phyloP scores from a whole-genome alignment of 2,329 filamentous ascomycete species.

The Diaporthe batatas region DNA sequence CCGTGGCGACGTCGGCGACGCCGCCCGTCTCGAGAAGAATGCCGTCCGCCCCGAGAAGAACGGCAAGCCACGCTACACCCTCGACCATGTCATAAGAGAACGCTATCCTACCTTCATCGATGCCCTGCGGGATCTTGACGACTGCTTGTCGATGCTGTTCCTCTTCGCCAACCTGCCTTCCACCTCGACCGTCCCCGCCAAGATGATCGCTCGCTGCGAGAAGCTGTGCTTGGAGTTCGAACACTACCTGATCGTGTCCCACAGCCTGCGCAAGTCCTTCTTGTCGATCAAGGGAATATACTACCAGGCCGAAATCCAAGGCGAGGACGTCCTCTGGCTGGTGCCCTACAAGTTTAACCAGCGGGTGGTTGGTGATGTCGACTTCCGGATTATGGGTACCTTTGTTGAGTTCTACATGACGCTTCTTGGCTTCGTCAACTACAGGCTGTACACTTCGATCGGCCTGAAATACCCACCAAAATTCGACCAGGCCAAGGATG shows the following conservation, averaged over 20 bases:
- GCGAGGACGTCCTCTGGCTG: slow-evolving; percentile 96
- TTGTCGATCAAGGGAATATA: slow-evolving; percentile 99
- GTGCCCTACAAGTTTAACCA: slow-evolving; percentile 99
- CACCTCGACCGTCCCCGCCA: slow-evolving; percentile 88
- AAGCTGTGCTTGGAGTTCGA: slow-evolving; percentile 95
- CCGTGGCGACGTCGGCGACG: slow-evolving; percentile 90
- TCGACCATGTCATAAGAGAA: slow-evolving; percentile 98
- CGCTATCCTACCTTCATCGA: slow-evolving; percentile 98
- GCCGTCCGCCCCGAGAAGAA: slow-evolving; percentile 91
- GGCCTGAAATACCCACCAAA: slow-evolving; percentile 96
- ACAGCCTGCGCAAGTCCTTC: slow-evolving; percentile 95
- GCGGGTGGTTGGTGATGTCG: slow-evolving; percentile 90
- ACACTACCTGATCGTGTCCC: slow-evolving; percentile 94
- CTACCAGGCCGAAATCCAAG: slow-evolving; percentile 97
- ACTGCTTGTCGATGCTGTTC: slow-evolving; percentile 96
- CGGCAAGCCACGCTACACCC: slow-evolving; percentile 87
- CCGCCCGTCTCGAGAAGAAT: slow-evolving; percentile 87
- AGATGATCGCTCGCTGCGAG: slow-evolving; percentile 96
- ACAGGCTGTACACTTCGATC: slow-evolving; percentile 89
- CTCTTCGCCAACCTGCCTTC: slow-evolving; percentile 97
- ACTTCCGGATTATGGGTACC: slow-evolving; percentile 99
- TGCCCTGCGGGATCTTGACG: slow-evolving; percentile 92
- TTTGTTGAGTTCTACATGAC: slow-evolving; percentile 99
- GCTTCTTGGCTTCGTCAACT: slow-evolving; percentile 95
- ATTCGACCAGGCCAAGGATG: slow-evolving; percentile 89